A percentile compares a stretch with the other conserved stretches of the same genome.
Evolutionary conservation across 371 early-diverging fungal genomes (phyloP).

Genomic region (Saksenaea oblongispora): DNA sequence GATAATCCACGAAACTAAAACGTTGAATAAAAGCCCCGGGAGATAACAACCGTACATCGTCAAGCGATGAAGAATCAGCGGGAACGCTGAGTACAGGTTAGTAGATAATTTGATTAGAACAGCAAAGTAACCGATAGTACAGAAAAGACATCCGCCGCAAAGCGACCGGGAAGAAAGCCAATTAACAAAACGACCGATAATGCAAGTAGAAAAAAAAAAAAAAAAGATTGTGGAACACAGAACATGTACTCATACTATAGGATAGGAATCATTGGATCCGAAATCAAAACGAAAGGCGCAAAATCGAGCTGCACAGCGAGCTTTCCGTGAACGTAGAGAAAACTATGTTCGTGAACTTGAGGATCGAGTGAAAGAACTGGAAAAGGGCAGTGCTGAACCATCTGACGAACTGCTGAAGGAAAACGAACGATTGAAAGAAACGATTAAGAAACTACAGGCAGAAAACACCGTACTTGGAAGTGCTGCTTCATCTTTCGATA

Average conservation of each 20-base stretch:
- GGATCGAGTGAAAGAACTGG: constrained; percentile 66
- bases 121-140: background rate
- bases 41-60: background rate
- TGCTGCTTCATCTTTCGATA: constrained; percentile 42
- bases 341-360: constrained; percentile 65
- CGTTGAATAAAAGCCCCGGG: background rate
- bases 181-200: background rate
- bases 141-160: background rate
- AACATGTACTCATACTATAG: background rate
- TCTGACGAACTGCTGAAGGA: constrained; percentile 48
- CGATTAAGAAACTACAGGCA: constrained; percentile 42
- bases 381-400: constrained; percentile 38
- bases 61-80: background rate
- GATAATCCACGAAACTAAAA: background rate
- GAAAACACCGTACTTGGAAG: constrained; percentile 53
- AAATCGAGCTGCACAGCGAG: constrained; percentile 76
- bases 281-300: constrained; percentile 66
- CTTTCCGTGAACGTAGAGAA: constrained; percentile 74
- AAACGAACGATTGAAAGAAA: constrained; percentile 51
- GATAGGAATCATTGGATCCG: constrained; percentile 14
- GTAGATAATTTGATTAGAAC: background rate
- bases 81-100: background rate
- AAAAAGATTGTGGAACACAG: background rate
- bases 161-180: constrained; percentile 9
- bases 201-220: background rate